Percentiles rank a stretch among this genome's conserved stretches.
Evolutionary conservation across 1,139 yeast species (phyloP).

Genomic region (Pichia sp.): DNA sequence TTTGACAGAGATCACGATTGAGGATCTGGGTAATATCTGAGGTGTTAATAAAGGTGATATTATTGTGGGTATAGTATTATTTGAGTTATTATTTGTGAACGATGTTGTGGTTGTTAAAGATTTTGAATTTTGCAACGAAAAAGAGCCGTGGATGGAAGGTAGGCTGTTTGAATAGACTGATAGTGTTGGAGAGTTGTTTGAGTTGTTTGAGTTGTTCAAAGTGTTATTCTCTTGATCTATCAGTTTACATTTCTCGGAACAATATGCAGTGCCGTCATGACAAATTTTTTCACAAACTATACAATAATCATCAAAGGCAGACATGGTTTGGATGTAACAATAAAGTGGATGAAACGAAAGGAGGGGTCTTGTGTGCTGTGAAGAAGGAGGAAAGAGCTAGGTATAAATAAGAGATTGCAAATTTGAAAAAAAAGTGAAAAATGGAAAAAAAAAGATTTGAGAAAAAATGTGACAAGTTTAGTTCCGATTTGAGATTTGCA

Average conservation of each 20-base stretch:
- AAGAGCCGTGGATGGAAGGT: constrained; percentile 7
- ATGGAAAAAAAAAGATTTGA: too few relatives aligned
- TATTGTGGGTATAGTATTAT: constrained; percentile 15
- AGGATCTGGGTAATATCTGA: constrained; percentile 16
- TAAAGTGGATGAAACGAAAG: background rate
- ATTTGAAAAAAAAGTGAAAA: too few relatives aligned
- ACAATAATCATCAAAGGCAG: constrained; percentile 63
- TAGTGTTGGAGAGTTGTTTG: constrained; percentile 16
- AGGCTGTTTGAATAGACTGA: background rate
- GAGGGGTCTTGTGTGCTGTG: too few relatives aligned
- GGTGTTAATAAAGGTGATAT: constrained; percentile 28
- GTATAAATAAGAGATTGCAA: too few relatives aligned
- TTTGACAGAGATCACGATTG: constrained; percentile 14
- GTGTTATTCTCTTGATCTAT: constrained; percentile 36
- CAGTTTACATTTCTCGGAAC: constrained; percentile 51
- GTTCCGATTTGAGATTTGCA: too few relatives aligned
- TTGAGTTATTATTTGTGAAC: background rate
- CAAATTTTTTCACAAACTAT: constrained; percentile 60
- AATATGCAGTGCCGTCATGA: constrained; percentile 45
- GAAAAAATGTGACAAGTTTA: too few relatives aligned
- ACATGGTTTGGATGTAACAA: constrained; percentile 33
- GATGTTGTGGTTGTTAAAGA: constrained; percentile 4
- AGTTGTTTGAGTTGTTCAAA: constrained; percentile 23
- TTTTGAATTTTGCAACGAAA: constrained; percentile 3
- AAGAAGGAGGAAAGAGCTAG: too few relatives aligned